A percentile compares a stretch with the other conserved stretches of the same genome.
phyloP scores from a whole-genome alignment of 2,329 filamentous ascomycete genomes.

The Chalara sp. region DNA sequence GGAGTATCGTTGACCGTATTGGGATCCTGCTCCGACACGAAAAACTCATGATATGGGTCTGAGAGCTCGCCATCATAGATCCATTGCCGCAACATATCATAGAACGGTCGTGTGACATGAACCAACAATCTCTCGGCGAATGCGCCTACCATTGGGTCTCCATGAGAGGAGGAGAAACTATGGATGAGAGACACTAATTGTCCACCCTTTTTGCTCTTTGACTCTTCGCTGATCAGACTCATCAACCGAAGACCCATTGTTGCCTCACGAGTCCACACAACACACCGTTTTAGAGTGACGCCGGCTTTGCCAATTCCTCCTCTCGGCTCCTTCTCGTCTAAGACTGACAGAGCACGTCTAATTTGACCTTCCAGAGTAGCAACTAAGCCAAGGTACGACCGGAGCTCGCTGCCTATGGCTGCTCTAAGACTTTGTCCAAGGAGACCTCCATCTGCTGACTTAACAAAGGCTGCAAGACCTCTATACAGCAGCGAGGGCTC shows the following conservation, averaged over 20 bases:
- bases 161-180: conserved; percentile 85
- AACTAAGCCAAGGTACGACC: conserved; percentile 83
- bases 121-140: conserved; percentile 86
- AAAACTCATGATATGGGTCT: conserved; percentile 95
- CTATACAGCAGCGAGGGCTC: conserved; percentile 92
- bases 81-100: conserved; percentile 92
- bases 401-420: conserved; percentile 76
- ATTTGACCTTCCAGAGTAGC: conserved; percentile 92
- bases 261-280: conserved; percentile 95
- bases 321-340: conserved; percentile 62
- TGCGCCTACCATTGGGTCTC: conserved; percentile 86
- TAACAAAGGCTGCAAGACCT: conserved; percentile 72
- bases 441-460: conserved; percentile 74
- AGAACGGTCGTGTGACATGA: conserved; percentile 89
- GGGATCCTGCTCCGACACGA: conserved; percentile 76
- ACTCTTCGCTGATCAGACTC: conserved; percentile 90
- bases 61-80: conserved; percentile 97
- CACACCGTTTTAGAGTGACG: conserved; percentile 89
- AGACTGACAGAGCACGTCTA: conserved; percentile 66
- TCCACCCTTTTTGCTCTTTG: conserved; percentile 76
- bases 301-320: conserved; percentile 75
- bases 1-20: conserved; percentile 34
- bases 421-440: conserved; percentile 87
- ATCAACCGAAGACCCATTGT: conserved; percentile 92
- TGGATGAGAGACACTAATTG: conserved; percentile 93